A percentile compares a stretch with the other conserved stretches of the same genome.
phyloP scores from a whole-genome alignment of 2,329 filamentous ascomycete genomes.

The Fusarium robinianum region DNA sequence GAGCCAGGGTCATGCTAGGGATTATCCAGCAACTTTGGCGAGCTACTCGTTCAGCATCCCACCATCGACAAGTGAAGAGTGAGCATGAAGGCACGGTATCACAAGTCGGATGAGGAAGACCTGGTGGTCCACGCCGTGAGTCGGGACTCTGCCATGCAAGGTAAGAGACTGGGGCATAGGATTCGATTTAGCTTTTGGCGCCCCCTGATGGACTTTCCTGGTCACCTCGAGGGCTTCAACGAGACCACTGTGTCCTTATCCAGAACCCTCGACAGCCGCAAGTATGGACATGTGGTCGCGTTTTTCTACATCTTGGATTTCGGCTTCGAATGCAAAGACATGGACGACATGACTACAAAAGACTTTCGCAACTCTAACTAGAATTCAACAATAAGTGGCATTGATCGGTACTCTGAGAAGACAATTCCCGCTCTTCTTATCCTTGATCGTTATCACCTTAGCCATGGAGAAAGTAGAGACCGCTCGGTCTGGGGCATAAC shows the following conservation, averaged over 20 bases:
- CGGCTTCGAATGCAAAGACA: not conserved
- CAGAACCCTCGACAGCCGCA: not conserved
- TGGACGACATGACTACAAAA: slow-evolving; percentile 4
- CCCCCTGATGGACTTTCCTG: not conserved
- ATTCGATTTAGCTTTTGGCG: not conserved
- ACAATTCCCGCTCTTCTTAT: not conserved
- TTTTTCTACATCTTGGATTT: slow-evolving; percentile 2
- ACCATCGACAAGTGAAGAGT: not conserved
- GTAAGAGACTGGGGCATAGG: not conserved
- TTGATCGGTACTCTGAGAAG: not conserved
- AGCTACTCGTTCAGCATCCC: not conserved
- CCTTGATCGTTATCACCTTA: not conserved
- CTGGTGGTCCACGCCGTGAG: not conserved
- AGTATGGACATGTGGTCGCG: not conserved
- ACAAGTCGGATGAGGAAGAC: not conserved
- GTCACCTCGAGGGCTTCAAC: slow-evolving; percentile 4
- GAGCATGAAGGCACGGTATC: not conserved
- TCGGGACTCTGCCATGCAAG: not conserved
- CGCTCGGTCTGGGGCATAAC: not conserved
- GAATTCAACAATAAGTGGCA: not conserved
- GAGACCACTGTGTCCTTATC: not conserved
- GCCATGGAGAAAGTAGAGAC: not conserved
- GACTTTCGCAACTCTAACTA: slow-evolving; percentile 3
- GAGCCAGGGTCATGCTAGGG: not conserved
- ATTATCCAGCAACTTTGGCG: not conserved